phyloP scores from a whole-genome alignment of 257 asterid genomes.

The Orobanche coerulescens region DNA sequence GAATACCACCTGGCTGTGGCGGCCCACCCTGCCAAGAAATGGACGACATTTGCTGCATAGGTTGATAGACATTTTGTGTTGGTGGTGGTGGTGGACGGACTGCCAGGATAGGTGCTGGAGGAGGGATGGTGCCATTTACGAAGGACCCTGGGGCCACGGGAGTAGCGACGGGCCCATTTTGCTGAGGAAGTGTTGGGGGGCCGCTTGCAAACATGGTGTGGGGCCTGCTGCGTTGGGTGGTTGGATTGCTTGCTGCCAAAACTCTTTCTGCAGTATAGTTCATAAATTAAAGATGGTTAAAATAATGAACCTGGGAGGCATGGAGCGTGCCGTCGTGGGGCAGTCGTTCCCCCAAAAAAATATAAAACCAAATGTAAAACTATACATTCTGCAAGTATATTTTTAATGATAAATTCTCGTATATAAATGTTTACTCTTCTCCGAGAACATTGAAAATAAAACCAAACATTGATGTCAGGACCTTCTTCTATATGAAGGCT shows the following conservation, averaged over 20 bases:
- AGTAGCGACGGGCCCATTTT: conserved; percentile 40
- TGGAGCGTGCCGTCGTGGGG: no score
- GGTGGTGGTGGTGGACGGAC: conserved; percentile 64
- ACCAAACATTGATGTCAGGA: no score
- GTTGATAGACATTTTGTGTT: conserved; percentile 39
- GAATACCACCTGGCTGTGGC: conserved; percentile 43
- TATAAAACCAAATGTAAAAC: no score
- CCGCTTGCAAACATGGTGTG: conserved; percentile 95
- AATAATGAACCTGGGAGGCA: no score
- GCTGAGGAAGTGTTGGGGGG: conserved; percentile 66
- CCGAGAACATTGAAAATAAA: no score
- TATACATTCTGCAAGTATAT: no score
- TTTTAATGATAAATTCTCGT: no score
- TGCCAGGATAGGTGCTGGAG: conserved; percentile 46
- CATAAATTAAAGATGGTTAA: neutral
- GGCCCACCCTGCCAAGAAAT: conserved; percentile 72
- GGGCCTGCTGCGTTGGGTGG: conserved; percentile 63
- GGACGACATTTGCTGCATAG: conserved; percentile 47
- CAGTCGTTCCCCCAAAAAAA: no score
- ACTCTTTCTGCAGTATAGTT: conserved; percentile 74
- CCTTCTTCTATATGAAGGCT: no score
- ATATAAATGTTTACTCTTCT: no score
- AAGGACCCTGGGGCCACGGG: conserved; percentile 55
- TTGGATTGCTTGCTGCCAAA: conserved; percentile 87
- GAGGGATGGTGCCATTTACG: conserved; percentile 57